Evolutionary conservation across 2,329 filamentous ascomycete genomes (phyloP).

Genomic region (Triangularia verruculosa): DNA sequence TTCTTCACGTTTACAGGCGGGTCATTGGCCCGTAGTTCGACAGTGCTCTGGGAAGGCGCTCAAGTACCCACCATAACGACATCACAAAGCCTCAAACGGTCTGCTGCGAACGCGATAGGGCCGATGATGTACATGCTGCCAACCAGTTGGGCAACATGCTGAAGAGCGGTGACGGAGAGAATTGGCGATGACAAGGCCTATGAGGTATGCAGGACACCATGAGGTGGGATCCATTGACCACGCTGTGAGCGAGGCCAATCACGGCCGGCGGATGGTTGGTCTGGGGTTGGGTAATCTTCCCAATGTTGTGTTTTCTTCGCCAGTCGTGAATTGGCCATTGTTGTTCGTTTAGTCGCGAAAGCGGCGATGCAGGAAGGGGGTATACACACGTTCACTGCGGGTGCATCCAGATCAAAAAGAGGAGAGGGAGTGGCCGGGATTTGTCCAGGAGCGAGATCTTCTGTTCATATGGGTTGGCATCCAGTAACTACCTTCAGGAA

Average conservation of each 20-base stretch:
- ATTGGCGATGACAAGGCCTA: background rate
- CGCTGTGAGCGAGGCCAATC: background rate
- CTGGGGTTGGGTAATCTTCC: background rate
- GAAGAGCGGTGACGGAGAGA: background rate
- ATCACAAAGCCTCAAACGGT: background rate
- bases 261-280: background rate
- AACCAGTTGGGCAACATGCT: background rate
- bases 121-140: background rate
- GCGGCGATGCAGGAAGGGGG: no score
- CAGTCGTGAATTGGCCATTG: background rate
- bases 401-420: background rate
- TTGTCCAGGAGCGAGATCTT: background rate
- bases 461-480: background rate
- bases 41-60: background rate
- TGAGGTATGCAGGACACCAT: background rate
- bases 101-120: background rate
- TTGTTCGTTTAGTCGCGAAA: background rate
- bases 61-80: background rate
- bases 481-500: background rate
- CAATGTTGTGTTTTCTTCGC: background rate
- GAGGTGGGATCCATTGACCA: background rate
- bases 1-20: background rate
- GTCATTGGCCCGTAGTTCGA: background rate
- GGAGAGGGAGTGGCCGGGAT: background rate
- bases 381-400: background rate